A percentile compares a stretch with the other conserved stretches of the same genome.
These are phyloP conservation scores for Asterophora lycoperdoides DNA, from an alignment of 768 basidiomycete species.

Conservation along the genomic window DNA sequence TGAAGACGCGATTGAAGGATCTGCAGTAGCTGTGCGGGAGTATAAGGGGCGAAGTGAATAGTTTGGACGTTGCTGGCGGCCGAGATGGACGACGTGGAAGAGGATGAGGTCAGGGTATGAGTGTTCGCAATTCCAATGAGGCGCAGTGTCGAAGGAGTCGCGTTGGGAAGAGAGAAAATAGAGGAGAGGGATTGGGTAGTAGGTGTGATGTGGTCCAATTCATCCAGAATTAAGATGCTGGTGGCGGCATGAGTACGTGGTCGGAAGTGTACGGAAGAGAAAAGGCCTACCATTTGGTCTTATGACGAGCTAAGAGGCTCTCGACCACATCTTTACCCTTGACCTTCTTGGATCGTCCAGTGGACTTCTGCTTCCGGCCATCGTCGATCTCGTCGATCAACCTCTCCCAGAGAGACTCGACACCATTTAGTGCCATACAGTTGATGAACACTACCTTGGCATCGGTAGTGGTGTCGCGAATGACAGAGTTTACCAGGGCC, in stretches of 20 bases:
- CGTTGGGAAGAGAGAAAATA: slow-evolving; percentile 65
- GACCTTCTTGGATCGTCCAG: slow-evolving; percentile 32
- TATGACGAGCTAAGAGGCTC: slow-evolving; percentile 35
- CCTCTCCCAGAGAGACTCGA: slow-evolving; percentile 70
- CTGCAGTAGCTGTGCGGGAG: slow-evolving; percentile 60
- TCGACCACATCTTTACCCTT: slow-evolving; percentile 50
- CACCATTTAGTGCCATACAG: slow-evolving; percentile 70
- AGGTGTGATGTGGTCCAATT: slow-evolving; percentile 77
- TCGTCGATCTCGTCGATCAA: slow-evolving; percentile 53
- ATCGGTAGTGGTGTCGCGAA: slow-evolving; percentile 40
- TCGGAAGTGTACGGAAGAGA: not conserved
- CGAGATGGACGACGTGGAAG: slow-evolving; percentile 29
- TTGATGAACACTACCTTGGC: slow-evolving; percentile 59
- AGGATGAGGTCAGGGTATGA: slow-evolving; percentile 68
- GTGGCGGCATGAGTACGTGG: slow-evolving; percentile 14
- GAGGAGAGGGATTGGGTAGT: slow-evolving; percentile 53
- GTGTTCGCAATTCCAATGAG: slow-evolving; percentile 87
- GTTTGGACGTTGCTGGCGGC: slow-evolving; percentile 48
- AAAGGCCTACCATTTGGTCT: slow-evolving; percentile 49
- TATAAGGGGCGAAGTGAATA: slow-evolving; percentile 80
- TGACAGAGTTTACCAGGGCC: slow-evolving; percentile 68
- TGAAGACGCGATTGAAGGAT: slow-evolving; percentile 65
- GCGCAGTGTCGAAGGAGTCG: slow-evolving; percentile 49
- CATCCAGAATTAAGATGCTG: slow-evolving; percentile 79
- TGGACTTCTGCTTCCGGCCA: slow-evolving; percentile 31